phyloP scores from a whole-genome alignment of 2,329 filamentous ascomycete genomes.

The Phaeophleospora eucalypticola region DNA sequence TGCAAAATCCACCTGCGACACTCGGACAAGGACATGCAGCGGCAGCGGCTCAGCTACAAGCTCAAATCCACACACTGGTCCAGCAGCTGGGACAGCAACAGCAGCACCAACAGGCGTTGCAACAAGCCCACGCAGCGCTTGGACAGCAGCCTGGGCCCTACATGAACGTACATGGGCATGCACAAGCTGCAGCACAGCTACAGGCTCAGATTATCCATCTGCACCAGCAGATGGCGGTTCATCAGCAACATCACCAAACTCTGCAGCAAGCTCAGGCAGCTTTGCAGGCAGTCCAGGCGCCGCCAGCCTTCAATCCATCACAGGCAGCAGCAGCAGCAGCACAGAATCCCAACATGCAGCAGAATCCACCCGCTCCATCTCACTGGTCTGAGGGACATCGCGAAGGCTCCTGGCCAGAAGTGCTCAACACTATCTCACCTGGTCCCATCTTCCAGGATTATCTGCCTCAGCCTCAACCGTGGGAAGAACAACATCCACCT shows the following conservation, averaged over 20 bases:
- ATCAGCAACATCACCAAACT: background rate
- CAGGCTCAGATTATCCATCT: background rate
- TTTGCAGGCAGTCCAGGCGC: background rate
- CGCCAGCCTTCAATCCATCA: background rate
- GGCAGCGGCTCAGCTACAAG: too few relatives aligned
- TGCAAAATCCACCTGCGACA: too few relatives aligned
- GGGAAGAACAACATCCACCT: conserved; percentile 23
- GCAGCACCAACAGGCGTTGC: too few relatives aligned
- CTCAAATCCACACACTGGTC: too few relatives aligned
- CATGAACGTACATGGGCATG: too few relatives aligned
- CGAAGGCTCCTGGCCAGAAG: conserved; percentile 47
- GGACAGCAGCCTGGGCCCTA: too few relatives aligned
- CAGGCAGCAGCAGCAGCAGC: background rate
- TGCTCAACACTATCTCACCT: conserved; percentile 50
- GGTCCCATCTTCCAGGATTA: conserved; percentile 43
- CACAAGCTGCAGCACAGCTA: conserved; percentile 7
- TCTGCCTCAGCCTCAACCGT: conserved; percentile 31
- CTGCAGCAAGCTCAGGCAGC: too few relatives aligned
- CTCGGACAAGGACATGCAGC: too few relatives aligned
- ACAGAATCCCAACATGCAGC: background rate
- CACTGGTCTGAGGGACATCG: conserved; percentile 37
- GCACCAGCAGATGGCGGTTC: too few relatives aligned
- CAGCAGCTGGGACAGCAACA: too few relatives aligned
- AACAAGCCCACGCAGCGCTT: too few relatives aligned
- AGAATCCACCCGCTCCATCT: conserved; percentile 19